These are phyloP conservation scores for Kodamaea neixiangensis DNA, from an alignment of 805 yeast genomes.

Conservation along the genomic window DNA sequence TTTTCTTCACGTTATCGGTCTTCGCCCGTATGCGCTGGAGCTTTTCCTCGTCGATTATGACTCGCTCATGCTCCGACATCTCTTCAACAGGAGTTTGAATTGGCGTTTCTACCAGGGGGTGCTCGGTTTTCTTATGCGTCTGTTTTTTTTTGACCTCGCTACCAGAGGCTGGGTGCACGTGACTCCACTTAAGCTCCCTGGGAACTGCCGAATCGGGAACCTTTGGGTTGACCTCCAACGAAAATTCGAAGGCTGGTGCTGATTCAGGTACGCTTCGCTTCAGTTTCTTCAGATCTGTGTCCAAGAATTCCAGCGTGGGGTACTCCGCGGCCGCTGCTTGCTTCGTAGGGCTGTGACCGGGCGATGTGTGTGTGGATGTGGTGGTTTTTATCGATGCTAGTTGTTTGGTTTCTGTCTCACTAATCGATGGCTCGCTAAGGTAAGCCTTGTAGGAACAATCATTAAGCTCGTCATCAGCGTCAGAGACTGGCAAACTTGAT, in stretches of 20 bases:
- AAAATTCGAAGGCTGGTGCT: neutral
- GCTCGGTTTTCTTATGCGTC: neutral
- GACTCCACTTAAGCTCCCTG: neutral
- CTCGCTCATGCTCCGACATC: no score
- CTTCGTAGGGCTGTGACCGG: neutral
- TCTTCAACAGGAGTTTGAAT: neutral
- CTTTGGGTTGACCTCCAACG: neutral
- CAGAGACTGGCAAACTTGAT: neutral
- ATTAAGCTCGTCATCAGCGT: neutral
- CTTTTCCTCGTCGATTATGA: no score
- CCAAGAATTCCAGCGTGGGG: constrained; percentile 5
- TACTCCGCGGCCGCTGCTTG: neutral
- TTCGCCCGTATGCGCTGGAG: no score
- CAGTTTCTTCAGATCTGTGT: neutral
- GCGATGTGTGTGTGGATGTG: neutral
- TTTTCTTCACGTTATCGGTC: no score
- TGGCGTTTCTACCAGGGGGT: neutral
- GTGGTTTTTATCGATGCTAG: neutral
- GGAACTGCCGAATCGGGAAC: constrained; percentile 1
- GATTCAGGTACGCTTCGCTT: constrained; percentile 1
- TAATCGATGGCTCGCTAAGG: no score
- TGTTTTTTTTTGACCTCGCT: neutral
- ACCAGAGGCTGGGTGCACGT: constrained; percentile 3
- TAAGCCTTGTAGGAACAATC: neutral
- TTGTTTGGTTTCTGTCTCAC: neutral